A percentile compares a stretch with the other conserved stretches of the same genome.
phyloP scores from a whole-genome alignment of 495 filamentous ascomycete species.

The Penicillium bialowiezense region DNA sequence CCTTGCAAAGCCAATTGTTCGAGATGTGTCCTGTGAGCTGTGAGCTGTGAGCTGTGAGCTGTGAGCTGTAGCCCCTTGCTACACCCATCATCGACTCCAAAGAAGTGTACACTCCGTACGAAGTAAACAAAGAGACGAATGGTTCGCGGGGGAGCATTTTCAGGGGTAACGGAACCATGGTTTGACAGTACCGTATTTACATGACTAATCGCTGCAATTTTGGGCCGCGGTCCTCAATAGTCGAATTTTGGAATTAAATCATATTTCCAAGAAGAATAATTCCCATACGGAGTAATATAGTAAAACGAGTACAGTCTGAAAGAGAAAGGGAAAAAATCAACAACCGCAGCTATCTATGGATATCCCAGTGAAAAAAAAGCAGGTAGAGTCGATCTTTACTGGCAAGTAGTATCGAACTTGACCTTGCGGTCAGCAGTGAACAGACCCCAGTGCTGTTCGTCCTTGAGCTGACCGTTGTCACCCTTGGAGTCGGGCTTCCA shows the following conservation, averaged over 20 bases:
- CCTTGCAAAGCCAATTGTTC: background rate
- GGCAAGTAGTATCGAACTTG: constrained; percentile 65
- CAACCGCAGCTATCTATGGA: background rate
- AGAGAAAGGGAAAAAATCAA: background rate
- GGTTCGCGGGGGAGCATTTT: background rate
- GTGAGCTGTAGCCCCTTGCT: no score
- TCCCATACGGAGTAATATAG: background rate
- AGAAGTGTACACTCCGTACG: background rate
- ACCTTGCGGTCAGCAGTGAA: constrained; percentile 58
- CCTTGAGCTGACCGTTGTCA: constrained; percentile 61
- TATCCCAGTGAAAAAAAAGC: background rate
- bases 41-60: no score
- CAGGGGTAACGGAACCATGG: constrained; percentile 41
- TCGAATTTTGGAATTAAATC: constrained; percentile 1
- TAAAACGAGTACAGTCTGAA: constrained; percentile 2
- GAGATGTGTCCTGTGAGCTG: background rate
- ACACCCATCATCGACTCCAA: no score
- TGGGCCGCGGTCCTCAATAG: no score
- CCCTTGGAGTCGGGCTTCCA: constrained; percentile 73
- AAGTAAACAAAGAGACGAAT: constrained; percentile 19
- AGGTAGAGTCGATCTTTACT: background rate
- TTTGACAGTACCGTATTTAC: constrained; percentile 10
- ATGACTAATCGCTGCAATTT: background rate
- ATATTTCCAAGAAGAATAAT: constrained; percentile 1
- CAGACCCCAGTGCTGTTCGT: constrained; percentile 79